Evolutionary conservation across 208 protist genomes (phyloP), one percentile per base, ranked within the genome.

Genomic region (Acanthamoeba quina): DNA sequence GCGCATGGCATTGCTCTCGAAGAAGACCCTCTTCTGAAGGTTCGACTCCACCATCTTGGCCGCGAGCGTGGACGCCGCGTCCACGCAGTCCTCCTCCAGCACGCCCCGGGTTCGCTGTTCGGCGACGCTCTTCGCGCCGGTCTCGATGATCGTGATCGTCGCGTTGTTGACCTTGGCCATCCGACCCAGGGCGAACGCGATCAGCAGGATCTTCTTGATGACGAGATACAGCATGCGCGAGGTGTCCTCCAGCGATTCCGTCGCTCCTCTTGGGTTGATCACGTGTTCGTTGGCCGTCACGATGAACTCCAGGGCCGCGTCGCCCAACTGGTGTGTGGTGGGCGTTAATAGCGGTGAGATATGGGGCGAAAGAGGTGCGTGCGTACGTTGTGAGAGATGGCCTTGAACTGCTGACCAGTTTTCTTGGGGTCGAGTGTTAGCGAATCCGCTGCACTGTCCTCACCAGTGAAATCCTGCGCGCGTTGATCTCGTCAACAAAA

Each of bases 281-380:
- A 93, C 90, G 52, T 93, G 90, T 41, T 93, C 90, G 52, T 93
- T 93, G 54, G 90, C 90, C 31, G 90, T 82, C 49, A 93, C 90
- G 44, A 93, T 93, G 68, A 93, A 93, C 52, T 93, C 90, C 64
- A 93, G 41, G n/a, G 90, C 90, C 3, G 70, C 62, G 52, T 93
- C 90, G 21, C 90, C 90, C 90, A 93, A 52, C 68, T 93, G 11
- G 41, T 13, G 29, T 44, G 60, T 10, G 0, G 24, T 10, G 60
- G 6, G 0, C 6, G 24, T 58, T 21, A 58, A 21, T 58, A 3
- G 54, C 15, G 17, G 3, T 2, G 54, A 15, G 10, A 3, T 3
- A 15, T 7, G 17, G 24, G 3, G 60, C 21, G 29, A 21, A 49
- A 47, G 44, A 41, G 24, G 31, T 83, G 74, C 5, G n/a, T 3